Conservation (phyloP, 1,284 basidiomycete species). For the Wolfiporia cocos region DNA sequence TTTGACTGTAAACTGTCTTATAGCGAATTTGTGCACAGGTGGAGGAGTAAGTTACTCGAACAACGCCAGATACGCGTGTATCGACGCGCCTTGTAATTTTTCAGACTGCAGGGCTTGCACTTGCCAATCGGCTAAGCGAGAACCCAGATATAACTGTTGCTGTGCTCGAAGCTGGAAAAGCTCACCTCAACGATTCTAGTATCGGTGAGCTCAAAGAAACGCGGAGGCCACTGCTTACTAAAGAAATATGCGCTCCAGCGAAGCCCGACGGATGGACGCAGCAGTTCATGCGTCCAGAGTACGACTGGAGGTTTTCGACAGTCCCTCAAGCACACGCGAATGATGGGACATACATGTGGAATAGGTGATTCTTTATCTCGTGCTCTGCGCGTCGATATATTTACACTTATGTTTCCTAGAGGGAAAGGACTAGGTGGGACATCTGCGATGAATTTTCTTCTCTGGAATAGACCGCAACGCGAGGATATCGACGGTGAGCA, state of each 20-base stretch:
- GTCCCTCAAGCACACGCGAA: slow-evolving; percentile 7
- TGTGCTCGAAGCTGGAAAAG: slow-evolving; percentile 13
- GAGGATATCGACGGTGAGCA: slow-evolving; percentile 15
- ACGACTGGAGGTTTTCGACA: slow-evolving; percentile 14
- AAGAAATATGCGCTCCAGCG: neutral
- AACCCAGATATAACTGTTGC: slow-evolving; percentile 10
- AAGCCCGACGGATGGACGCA: slow-evolving; percentile 9
- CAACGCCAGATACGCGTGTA: neutral
- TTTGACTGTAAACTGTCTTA: neutral
- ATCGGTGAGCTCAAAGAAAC: slow-evolving; percentile 5
- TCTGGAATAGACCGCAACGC: slow-evolving; percentile 18
- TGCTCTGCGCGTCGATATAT: too few relatives aligned
- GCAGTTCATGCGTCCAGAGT: slow-evolving; percentile 12
- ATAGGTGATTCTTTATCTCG: slow-evolving; percentile 9
- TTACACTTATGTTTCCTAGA: neutral
- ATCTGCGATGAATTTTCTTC: slow-evolving; percentile 19
- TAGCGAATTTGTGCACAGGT: too few relatives aligned
- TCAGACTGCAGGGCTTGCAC: slow-evolving; percentile 8
- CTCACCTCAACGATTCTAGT: slow-evolving; percentile 11
- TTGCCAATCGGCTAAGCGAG: slow-evolving; percentile 11
- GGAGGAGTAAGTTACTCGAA: neutral
- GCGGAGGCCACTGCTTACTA: neutral
- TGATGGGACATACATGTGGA: neutral
- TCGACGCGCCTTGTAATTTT: neutral
- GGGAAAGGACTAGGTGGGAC: slow-evolving; percentile 16